Conservation (phyloP, 495 filamentous ascomycete genomes). For the Venustampulla echinocandica region DNA sequence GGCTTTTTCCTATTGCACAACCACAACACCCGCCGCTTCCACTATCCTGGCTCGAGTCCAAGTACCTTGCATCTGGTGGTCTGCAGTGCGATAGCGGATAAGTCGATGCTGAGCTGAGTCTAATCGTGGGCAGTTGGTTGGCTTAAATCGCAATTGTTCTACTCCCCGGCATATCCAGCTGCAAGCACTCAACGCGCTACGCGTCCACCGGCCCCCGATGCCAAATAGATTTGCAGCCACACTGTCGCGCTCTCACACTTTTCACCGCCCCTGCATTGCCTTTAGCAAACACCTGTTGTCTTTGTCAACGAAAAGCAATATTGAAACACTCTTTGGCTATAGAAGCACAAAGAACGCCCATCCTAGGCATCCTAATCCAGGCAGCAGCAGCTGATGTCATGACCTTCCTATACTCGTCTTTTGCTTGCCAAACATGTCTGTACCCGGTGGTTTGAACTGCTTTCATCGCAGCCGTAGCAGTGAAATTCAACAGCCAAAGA, state of each 20-base stretch:
- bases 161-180: background rate
- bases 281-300: background rate
- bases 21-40: background rate
- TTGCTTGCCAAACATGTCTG: too few relatives aligned
- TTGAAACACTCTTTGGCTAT: background rate
- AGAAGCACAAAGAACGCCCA: too few relatives aligned
- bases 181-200: conserved; percentile 2
- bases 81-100: background rate
- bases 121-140: background rate
- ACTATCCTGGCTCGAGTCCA: too few relatives aligned
- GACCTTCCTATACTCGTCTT: too few relatives aligned
- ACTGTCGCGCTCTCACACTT: too few relatives aligned
- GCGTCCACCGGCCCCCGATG: background rate
- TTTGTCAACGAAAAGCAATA: background rate
- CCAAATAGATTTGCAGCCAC: background rate
- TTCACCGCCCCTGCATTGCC: too few relatives aligned
- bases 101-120: background rate
- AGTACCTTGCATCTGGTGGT: background rate
- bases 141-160: background rate
- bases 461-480: too few relatives aligned
- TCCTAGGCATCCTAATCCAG: too few relatives aligned
- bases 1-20: background rate
- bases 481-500: too few relatives aligned
- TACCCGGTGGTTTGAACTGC: too few relatives aligned
- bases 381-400: too few relatives aligned